Conservation (phyloP, 2,329 filamentous ascomycete genomes). For the Calonectria hongkongensis region DNA sequence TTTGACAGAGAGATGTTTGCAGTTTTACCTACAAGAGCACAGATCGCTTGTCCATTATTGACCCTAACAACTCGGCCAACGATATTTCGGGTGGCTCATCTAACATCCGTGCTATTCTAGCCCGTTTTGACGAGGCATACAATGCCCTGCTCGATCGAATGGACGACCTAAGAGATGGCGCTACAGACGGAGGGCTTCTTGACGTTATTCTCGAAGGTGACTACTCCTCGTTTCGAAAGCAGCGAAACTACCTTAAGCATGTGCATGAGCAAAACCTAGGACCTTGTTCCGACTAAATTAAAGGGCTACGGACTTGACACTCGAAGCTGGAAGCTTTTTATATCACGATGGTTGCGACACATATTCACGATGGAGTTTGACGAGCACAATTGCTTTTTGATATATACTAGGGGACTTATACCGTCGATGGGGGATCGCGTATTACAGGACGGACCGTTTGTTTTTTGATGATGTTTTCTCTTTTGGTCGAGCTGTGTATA, state of each 20-base stretch:
- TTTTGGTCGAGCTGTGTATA: slow-evolving; percentile 47
- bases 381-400: slow-evolving; percentile 36
- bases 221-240: slow-evolving; percentile 83
- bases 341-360: slow-evolving; percentile 26
- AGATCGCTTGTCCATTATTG: slow-evolving; percentile 88
- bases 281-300: slow-evolving; percentile 57
- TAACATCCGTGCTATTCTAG: slow-evolving; percentile 80
- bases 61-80: slow-evolving; percentile 89
- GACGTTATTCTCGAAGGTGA: slow-evolving; percentile 84
- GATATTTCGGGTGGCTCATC: slow-evolving; percentile 92
- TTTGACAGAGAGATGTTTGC: slow-evolving; percentile 64
- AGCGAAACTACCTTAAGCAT: slow-evolving; percentile 78
- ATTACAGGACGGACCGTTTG: not conserved
- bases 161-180: slow-evolving; percentile 65
- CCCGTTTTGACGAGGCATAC: slow-evolving; percentile 81
- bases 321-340: not conserved
- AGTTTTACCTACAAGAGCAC: slow-evolving; percentile 74
- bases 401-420: slow-evolving; percentile 37
- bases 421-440: not conserved
- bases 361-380: slow-evolving; percentile 44
- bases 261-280: slow-evolving; percentile 67
- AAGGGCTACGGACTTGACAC: slow-evolving; percentile 16
- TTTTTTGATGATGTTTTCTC: slow-evolving; percentile 25
- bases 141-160: slow-evolving; percentile 75
- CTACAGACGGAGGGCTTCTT: slow-evolving; percentile 71